A percentile compares a stretch with the other conserved stretches of the same genome.
These are phyloP conservation scores for Fragaria iinumae DNA, from an alignment of 306 rosid genomes.

Conservation along the genomic window DNA sequence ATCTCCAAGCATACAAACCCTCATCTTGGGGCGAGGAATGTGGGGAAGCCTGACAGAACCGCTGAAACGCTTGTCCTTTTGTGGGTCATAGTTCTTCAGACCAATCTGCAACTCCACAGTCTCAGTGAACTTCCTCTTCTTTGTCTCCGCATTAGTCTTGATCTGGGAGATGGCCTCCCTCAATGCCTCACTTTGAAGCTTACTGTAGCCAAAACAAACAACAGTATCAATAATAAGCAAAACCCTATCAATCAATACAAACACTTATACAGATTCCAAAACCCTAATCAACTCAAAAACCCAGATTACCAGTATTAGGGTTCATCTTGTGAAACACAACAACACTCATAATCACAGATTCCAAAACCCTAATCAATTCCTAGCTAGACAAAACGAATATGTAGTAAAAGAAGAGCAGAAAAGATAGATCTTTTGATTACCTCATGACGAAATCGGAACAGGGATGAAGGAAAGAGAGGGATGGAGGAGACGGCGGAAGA, in stretches of 20 bases:
- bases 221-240: not conserved
- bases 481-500: not conserved
- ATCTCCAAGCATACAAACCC: conserved; percentile 80
- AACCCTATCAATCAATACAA: not conserved
- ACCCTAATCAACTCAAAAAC: not conserved
- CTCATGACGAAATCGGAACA: not conserved
- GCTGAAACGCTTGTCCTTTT: conserved; percentile 78
- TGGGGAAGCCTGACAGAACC: conserved; percentile 74
- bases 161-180: conserved; percentile 48
- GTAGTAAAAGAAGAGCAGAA: not conserved
- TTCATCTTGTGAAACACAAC: not conserved
- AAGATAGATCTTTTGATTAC: not conserved
- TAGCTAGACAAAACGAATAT: not conserved
- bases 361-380: not conserved
- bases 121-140: conserved; percentile 52
- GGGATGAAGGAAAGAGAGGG: not conserved
- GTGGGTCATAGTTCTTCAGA: conserved; percentile 74
- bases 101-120: conserved; percentile 80
- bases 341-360: not conserved
- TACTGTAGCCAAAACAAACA: conserved; percentile 22
- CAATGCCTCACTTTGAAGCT: conserved; percentile 46
- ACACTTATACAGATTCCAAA: not conserved
- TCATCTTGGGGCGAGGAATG: conserved; percentile 82
- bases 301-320: not conserved
- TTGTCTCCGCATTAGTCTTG: conserved; percentile 31